Evolutionary conservation across 2,329 filamentous ascomycete genomes (phyloP).

Genomic region (Mycocentrospora acerina): DNA sequence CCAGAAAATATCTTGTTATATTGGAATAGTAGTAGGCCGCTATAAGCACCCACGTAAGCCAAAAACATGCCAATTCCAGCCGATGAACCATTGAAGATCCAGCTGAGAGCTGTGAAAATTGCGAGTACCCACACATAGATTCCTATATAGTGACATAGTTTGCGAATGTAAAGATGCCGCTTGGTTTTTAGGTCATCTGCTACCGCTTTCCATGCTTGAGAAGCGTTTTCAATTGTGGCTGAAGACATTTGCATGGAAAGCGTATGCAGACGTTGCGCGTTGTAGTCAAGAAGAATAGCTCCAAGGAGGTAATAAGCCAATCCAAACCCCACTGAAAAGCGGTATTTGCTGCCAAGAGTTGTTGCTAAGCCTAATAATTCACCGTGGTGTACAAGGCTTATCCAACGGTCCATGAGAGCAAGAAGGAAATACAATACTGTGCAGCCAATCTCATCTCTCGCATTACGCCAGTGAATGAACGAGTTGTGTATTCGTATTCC

Average conservation of each 20-base stretch:
- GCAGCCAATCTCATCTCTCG: slow-evolving; percentile 56
- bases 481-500: slow-evolving; percentile 58
- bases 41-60: slow-evolving; percentile 52
- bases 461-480: slow-evolving; percentile 61
- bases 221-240: slow-evolving; percentile 43
- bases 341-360: slow-evolving; percentile 39
- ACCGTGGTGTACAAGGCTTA: slow-evolving; percentile 51
- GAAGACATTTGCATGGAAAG: slow-evolving; percentile 47
- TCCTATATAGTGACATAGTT: slow-evolving; percentile 52
- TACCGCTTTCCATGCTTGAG: slow-evolving; percentile 48
- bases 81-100: slow-evolving; percentile 50
- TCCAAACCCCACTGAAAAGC: slow-evolving; percentile 56
- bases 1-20: slow-evolving; percentile 54
- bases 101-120: slow-evolving; percentile 53
- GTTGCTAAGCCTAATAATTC: slow-evolving; percentile 43
- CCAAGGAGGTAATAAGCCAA: slow-evolving; percentile 60
- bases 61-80: slow-evolving; percentile 53
- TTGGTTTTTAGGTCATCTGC: slow-evolving; percentile 50
- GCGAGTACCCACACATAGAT: slow-evolving; percentile 57
- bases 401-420: slow-evolving; percentile 59
- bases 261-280: slow-evolving; percentile 54
- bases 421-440: slow-evolving; percentile 57
- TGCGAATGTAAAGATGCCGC: slow-evolving; percentile 54
- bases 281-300: slow-evolving; percentile 58
- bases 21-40: slow-evolving; percentile 56